phyloP scores from a whole-genome alignment of 2,329 filamentous ascomycete genomes.

The Pseudogymnoascus sp. region DNA sequence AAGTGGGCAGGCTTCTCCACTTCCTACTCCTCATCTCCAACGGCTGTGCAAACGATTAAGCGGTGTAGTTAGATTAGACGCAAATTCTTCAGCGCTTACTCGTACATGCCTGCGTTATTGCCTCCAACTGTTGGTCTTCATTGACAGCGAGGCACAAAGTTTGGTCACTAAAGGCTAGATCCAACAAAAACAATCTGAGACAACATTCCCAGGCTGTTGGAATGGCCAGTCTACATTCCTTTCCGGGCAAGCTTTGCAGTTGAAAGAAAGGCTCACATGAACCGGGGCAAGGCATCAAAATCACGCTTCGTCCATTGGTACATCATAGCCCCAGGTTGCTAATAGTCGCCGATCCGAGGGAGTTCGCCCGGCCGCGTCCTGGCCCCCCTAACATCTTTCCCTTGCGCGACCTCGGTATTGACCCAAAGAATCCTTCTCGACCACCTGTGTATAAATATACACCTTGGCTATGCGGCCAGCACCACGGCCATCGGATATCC shows the following conservation, averaged over 20 bases:
- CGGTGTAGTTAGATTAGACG: conserved; percentile 1
- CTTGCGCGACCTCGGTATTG: conserved; percentile 1
- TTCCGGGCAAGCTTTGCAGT: background rate
- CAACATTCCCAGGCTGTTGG: background rate
- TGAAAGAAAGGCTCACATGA: background rate
- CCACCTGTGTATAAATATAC: background rate
- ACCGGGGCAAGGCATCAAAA: background rate
- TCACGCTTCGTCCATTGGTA: background rate
- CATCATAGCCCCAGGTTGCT: background rate
- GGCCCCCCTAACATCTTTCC: background rate
- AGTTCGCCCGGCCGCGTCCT: background rate
- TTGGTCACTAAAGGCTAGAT: conserved; percentile 2
- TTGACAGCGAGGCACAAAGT: background rate
- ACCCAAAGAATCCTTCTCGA: conserved; percentile 1
- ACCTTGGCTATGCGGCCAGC: background rate
- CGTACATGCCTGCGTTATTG: background rate
- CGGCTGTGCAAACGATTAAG: background rate
- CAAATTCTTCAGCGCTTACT: conserved; percentile 1
- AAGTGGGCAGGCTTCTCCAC: background rate
- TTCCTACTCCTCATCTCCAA: background rate
- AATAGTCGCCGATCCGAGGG: background rate
- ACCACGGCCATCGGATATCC: background rate
- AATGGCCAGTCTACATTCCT: background rate
- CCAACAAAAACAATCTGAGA: conserved; percentile 1
- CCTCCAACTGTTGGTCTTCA: background rate